Percentiles rank a stretch among this genome's conserved stretches.
These are phyloP conservation scores for Wolfiporia cocos DNA, from an alignment of 1,284 basidiomycete genomes.

Conservation along the genomic window DNA sequence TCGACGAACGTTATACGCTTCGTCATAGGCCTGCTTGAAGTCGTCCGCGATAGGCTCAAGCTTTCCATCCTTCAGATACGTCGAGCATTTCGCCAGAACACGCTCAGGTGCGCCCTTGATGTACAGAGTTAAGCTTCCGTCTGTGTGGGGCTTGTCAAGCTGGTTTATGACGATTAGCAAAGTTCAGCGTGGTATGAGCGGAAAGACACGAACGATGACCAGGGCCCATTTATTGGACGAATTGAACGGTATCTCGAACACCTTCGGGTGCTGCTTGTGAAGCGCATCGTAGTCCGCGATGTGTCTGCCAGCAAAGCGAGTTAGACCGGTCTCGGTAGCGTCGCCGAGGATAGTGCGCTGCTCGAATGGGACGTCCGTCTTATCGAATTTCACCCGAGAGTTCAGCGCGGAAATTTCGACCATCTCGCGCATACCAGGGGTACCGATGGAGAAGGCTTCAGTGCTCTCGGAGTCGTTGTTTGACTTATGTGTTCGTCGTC, in stretches of 20 bases:
- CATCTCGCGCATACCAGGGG: constrained; percentile 55
- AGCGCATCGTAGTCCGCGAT: constrained; percentile 48
- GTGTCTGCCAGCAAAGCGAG: constrained; percentile 56
- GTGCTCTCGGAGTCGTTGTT: constrained; percentile 59
- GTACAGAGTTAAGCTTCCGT: constrained; percentile 43
- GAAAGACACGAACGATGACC: constrained; percentile 43
- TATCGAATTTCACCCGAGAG: constrained; percentile 65
- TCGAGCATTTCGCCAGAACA: constrained; percentile 56
- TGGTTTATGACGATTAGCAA: constrained; percentile 15
- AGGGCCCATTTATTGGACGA: constrained; percentile 69
- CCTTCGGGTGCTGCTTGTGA: constrained; percentile 44
- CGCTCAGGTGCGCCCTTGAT: constrained; percentile 69
- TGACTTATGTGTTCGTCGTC: no score
- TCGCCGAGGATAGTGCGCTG: constrained; percentile 59
- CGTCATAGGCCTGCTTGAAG: constrained; percentile 48
- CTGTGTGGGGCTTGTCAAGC: constrained; percentile 48
- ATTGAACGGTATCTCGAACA: constrained; percentile 69
- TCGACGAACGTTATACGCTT: constrained; percentile 49
- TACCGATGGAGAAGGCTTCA: constrained; percentile 40
- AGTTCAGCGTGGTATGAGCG: constrained; percentile 1
- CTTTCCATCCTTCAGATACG: constrained; percentile 48
- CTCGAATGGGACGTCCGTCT: constrained; percentile 55
- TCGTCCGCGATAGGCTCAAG: constrained; percentile 44
- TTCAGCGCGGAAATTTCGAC: constrained; percentile 60
- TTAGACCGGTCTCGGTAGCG: constrained; percentile 64